Base-by-base conservation (phyloP, 306 rosid species). In the Corylus heterophylla region DNA sequence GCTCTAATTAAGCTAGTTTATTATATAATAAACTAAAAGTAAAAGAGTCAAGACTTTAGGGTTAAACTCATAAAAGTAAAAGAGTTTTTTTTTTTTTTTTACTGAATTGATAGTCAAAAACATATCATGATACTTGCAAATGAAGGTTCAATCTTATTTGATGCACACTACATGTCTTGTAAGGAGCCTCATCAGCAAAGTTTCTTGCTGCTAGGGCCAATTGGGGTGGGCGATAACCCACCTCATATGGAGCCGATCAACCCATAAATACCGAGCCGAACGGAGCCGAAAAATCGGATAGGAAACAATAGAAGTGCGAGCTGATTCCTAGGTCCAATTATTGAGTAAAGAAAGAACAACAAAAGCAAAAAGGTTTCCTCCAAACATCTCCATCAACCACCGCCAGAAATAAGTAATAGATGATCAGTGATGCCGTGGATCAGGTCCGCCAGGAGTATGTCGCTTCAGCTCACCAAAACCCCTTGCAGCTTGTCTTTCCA, bases 381-480 rank as follows among this genome's bases (percentile, higher is more conserved):
- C 9, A 25, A 12, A 29, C 39, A 12, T 62, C 6, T 61, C 8
- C 68, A 27, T 11, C 2, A 27, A 61, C 68, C 2, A 31, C 44
- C 3, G 0, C 7, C 20, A 17, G 27, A 14, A 66, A 67, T 37
- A 3, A 39, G 7, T 11, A 62, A 25, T 58, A 20, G 8, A 35
- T 4, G 31, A 20, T 74, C 59, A 86, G 75, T 83, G 89, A 44
- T 87, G 89, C 12, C 20, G 69, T 3, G 85, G 84, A 68, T 87
- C 87, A 10, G 89, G 89, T 63, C 87, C 85, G 1, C 89, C 87
- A 0, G 89, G 90, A 73, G 76, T 82, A 22, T 2, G 5, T 48
- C 85, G 75, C 61, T 87, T 71, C 45, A 77, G 25, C 59, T 47
- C 82, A 42, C 54, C 54, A 59, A 3, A 35, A 62, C 7, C 8